Evolutionary conservation across 2,329 filamentous ascomycete species (phyloP).

Genomic region (Hansfordia pulvinata): DNA sequence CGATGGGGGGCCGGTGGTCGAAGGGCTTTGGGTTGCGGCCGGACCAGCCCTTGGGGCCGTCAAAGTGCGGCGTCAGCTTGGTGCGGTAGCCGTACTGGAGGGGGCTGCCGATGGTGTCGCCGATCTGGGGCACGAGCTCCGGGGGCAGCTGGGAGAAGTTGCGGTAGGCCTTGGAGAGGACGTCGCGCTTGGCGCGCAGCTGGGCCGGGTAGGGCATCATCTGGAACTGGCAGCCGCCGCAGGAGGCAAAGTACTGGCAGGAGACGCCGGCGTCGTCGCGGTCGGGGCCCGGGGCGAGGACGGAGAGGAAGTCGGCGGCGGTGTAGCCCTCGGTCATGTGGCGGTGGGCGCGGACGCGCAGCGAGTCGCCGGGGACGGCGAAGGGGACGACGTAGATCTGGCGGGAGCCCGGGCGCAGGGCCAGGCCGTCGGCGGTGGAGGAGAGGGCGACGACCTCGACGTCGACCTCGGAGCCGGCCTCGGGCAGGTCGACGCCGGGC

Average conservation of each 20-base stretch:
- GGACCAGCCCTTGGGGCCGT: constrained; percentile 51
- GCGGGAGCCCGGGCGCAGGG: constrained; percentile 48
- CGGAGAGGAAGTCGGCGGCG: constrained; percentile 68
- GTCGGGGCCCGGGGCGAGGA: constrained; percentile 57
- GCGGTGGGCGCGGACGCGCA: constrained; percentile 65
- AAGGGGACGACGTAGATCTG: constrained; percentile 82
- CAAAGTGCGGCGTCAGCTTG: constrained; percentile 93
- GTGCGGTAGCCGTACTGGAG: constrained; percentile 89
- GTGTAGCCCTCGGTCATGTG: constrained; percentile 58
- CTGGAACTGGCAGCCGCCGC: constrained; percentile 92
- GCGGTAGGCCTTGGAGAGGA: constrained; percentile 81
- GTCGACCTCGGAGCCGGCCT: constrained; percentile 62
- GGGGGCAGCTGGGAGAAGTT: constrained; percentile 80
- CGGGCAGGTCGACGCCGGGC: constrained; percentile 32
- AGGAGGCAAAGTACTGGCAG: constrained; percentile 78
- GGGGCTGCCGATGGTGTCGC: constrained; percentile 80
- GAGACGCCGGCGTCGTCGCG: constrained; percentile 65
- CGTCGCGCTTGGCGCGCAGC: constrained; percentile 66
- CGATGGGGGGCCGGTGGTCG: constrained; percentile 60
- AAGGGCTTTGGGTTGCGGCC: constrained; percentile 29
- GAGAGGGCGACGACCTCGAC: constrained; percentile 73
- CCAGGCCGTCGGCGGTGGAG: constrained; percentile 85
- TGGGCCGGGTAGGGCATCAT: constrained; percentile 88
- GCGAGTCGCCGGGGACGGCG: constrained; percentile 69
- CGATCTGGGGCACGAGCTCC: constrained; percentile 60